Base-by-base conservation (phyloP, 1,139 yeast genomes). In the Hanseniaspora uvarum region DNA sequence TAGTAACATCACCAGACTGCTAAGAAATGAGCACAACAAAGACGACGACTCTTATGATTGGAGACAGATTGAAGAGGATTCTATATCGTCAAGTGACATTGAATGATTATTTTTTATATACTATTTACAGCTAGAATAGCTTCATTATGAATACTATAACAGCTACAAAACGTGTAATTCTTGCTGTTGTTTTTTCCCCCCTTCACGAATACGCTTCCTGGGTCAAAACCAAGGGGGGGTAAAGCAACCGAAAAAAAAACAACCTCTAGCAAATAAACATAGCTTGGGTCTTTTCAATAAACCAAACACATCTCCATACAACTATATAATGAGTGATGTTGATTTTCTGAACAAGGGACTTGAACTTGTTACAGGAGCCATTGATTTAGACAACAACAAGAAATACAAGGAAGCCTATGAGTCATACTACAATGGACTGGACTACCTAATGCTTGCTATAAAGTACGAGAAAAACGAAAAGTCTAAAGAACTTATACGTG, bases 321-420 rank as follows among this genome's bases (percentile, higher is more conserved):
- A 39, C 21, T 16, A 23, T 30, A 39, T 24, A 26, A 75, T 75
- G 78, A 75, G 80, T 54, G 78, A 85, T 33, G 78, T 85, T 14
- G 97, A 92, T 66, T 89, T 92, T 66, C 75, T 92, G 49, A 81
- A 85, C 59, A 94, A 92, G 68, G 99, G 97, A 21, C 88, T 92
- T 34, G 96, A 88, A 59, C 76, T 89, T 50, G 94, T 92, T 16
- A 95, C 88, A 65, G 84, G 84, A 68, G 98, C 98, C 26, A 88
- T 94, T 56, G 96, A 89, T 65, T 89, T 95, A 7, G 99, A 94
- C 67, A 82, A 87, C 24, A 92, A 89, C 31, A 85, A 94, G 48
- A 76, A 84, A 60, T 92, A 89, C 63, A 96, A 87, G 57, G 97
- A 92, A 60, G 98, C 98, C 0, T 92, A 92, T 68, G 86, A 87